Percentiles rank a stretch among this genome's conserved stretches.
These are phyloP conservation scores for Symbiotaphrina buchneri DNA, from an alignment of 495 filamentous ascomycete genomes.

Conservation along the genomic window DNA sequence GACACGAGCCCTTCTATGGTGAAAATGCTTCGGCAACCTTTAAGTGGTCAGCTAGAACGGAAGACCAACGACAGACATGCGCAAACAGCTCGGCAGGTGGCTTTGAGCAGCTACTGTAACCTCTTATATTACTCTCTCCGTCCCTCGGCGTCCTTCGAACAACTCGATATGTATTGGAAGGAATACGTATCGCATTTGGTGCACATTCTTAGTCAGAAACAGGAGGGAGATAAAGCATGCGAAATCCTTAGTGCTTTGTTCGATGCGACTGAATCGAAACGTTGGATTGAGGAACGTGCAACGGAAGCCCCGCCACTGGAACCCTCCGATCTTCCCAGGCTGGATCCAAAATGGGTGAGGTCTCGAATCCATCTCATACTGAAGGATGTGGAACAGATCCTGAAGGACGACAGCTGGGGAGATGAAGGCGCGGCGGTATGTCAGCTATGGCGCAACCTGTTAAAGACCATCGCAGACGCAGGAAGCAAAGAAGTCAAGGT, in stretches of 20 bases:
- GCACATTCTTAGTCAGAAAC: slow-evolving; percentile 9
- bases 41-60: slow-evolving; percentile 44
- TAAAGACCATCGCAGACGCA: slow-evolving; percentile 47
- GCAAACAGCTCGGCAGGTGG: slow-evolving; percentile 28
- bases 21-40: slow-evolving; percentile 43
- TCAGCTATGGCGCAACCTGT: slow-evolving; percentile 45
- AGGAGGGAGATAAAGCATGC: slow-evolving; percentile 27
- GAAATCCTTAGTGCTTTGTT: slow-evolving; percentile 46
- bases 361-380: slow-evolving; percentile 38
- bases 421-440: slow-evolving; percentile 23
- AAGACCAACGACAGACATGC: slow-evolving; percentile 31
- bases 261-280: slow-evolving; percentile 33
- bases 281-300: slow-evolving; percentile 54
- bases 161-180: slow-evolving; percentile 64
- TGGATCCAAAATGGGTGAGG: slow-evolving; percentile 80
- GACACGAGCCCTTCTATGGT: slow-evolving; percentile 33
- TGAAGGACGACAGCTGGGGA: slow-evolving; percentile 31
- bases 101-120: slow-evolving; percentile 47
- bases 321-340: slow-evolving; percentile 47
- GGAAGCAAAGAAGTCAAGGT: slow-evolving; percentile 81
- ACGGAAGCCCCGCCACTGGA: slow-evolving; percentile 30
- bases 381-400: slow-evolving; percentile 34
- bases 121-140: slow-evolving; percentile 74
- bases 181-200: slow-evolving; percentile 25
- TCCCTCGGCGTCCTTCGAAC: slow-evolving; percentile 32